These are phyloP conservation scores for Pythium brassicae DNA, from an alignment of 352 stramenopile genomes.

Conservation along the genomic window DNA sequence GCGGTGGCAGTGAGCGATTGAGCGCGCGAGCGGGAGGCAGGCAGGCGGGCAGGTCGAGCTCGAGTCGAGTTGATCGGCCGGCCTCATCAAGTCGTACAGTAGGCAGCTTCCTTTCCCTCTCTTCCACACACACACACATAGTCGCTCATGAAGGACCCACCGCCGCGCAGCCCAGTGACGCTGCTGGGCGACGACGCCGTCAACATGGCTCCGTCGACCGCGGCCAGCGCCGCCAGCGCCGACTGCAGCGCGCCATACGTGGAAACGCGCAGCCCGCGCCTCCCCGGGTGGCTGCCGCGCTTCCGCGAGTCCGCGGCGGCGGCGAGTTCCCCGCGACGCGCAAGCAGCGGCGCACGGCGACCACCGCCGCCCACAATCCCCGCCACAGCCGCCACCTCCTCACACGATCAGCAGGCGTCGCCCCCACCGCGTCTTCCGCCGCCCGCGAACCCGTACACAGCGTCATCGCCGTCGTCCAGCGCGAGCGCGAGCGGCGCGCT, in stretches of 20 bases:
- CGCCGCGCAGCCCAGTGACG: conserved; percentile 10
- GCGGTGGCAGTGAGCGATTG: no score
- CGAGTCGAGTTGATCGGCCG: no score
- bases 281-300: conserved; percentile 8
- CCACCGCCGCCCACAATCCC: not conserved
- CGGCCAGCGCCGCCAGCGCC: not conserved
- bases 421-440: not conserved
- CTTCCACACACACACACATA: not conserved
- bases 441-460: conserved; percentile 2
- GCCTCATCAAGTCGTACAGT: no score
- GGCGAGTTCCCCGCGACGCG: not conserved
- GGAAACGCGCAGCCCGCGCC: conserved; percentile 6
- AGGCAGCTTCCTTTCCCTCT: not conserved
- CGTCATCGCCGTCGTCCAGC: not conserved
- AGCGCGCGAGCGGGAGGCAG: no score
- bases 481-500: conserved; percentile 14
- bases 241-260: conserved; percentile 2
- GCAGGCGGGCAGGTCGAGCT: no score
- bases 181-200: conserved; percentile 6
- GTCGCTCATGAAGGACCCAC: conserved; percentile 5
- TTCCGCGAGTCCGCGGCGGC: not conserved
- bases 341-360: not conserved
- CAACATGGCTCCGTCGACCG: not conserved
- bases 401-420: no score
- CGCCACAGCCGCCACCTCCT: not conserved